A percentile compares a stretch with the other conserved stretches of the same genome.
phyloP scores from a whole-genome alignment of 768 basidiomycete genomes.

The Multifurca ochricompacta region DNA sequence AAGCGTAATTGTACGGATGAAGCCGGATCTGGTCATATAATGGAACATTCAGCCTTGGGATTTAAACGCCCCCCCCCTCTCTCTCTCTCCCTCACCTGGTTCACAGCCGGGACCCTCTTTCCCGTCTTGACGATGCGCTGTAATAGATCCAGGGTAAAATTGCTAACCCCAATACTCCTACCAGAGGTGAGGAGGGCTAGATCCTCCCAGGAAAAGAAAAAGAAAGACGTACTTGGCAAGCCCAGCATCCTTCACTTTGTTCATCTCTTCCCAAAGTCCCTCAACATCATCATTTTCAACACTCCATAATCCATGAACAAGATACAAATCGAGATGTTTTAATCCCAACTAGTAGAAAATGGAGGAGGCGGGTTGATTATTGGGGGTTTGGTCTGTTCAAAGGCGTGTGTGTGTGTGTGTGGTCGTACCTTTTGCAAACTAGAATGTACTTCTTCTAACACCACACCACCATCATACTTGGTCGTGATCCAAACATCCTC shows the following conservation, averaged over 20 bases:
- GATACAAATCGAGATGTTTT: slow-evolving; percentile 58
- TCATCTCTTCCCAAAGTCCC: slow-evolving; percentile 47
- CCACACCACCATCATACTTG: slow-evolving; percentile 38
- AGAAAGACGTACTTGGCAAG: slow-evolving; percentile 28
- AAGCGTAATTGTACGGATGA: slow-evolving; percentile 64
- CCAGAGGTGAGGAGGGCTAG: background rate
- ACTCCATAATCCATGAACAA: slow-evolving; percentile 46
- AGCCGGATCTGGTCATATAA: slow-evolving; percentile 65
- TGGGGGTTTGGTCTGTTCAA: too few species aligned
- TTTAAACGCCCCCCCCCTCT: too few species aligned
- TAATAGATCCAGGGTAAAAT: slow-evolving; percentile 48
- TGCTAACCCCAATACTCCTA: slow-evolving; percentile 71
- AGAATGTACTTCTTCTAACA: too few species aligned
- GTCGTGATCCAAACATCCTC: slow-evolving; percentile 33
- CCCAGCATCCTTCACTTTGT: slow-evolving; percentile 40
- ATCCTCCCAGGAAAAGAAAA: background rate
- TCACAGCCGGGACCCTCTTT: slow-evolving; percentile 54
- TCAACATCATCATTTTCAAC: slow-evolving; percentile 30
- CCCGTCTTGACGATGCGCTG: slow-evolving; percentile 44
- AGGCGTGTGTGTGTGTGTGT: background rate
- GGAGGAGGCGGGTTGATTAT: too few species aligned
- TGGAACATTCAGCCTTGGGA: too few species aligned
- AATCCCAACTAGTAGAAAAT: slow-evolving; percentile 47
- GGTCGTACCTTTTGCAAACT: too few species aligned
- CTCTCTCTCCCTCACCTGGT: too few species aligned